Evolutionary conservation across 768 basidiomycete genomes (phyloP), one percentile per base, ranked within the genome.

Genomic region (Tricholoma hemisulphureum): DNA sequence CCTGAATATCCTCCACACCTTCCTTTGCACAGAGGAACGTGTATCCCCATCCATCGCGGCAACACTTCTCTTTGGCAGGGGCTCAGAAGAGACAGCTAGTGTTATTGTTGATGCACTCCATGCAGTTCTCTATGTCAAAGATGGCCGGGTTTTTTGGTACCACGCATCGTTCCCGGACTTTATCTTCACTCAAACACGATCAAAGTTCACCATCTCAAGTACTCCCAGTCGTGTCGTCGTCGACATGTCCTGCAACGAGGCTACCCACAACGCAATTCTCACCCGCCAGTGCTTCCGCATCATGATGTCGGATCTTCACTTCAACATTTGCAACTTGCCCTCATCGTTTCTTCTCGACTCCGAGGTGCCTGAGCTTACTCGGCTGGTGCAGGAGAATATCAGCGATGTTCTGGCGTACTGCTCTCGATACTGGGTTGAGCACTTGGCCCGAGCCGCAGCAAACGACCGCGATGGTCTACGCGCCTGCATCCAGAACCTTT

Each of bases 131-230:
- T 66, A 67, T 10, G 43, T 28, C 7, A 55, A 63, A 59, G 49
- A 63, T 10, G 29, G 37, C 6, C 52, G 18, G 1, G 51, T 67
- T 11, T 57, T 61, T 29, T 69, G 56, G 57, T 66, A 66, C 49
- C 65, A 69, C 51, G 56, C 63, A 20, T 67, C 65, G 8, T 66
- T 65, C 35, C 57, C 58, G 11, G 65, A 69, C 32, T 67, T 67
- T 39, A 56, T 69, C 11, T 64, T n/a, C n/a, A n/a, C n/a, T n/a
- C n/a, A n/a, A n/a, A n/a, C n/a, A n/a, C n/a, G n/a, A n/a, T n/a
- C n/a, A n/a, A n/a, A n/a, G n/a, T n/a, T n/a, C n/a, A n/a, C n/a
- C n/a, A n/a, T n/a, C n/a, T n/a, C n/a, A n/a, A n/a, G n/a, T n/a
- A n/a, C n/a, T n/a, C n/a, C n/a, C n/a, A 61, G 45, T 32, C 54